A percentile compares a stretch with the other conserved stretches of the same genome.
phyloP scores from a whole-genome alignment of 192 early-diverging fungal genomes.

The Coemansia sp. region DNA sequence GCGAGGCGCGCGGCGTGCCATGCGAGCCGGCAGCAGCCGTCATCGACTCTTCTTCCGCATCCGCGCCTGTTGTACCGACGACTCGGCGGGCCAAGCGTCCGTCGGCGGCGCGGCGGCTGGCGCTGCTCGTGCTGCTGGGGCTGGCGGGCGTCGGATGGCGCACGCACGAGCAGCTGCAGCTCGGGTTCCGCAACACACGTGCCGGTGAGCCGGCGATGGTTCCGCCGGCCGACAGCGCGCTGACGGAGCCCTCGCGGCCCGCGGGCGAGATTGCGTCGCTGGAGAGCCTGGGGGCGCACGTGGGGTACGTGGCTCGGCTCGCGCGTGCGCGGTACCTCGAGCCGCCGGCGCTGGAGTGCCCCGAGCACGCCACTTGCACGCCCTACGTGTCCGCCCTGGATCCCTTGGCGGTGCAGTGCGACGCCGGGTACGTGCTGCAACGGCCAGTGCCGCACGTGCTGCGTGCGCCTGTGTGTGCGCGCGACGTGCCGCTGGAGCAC shows the following conservation, averaged over 20 bases:
- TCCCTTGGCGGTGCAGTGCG: conserved; percentile 35
- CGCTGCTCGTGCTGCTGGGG: conserved; percentile 11
- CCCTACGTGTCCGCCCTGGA: conserved; percentile 16
- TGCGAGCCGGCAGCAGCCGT: conserved; percentile 17
- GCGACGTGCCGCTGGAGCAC: conserved; percentile 37
- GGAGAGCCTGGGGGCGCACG: conserved; percentile 16
- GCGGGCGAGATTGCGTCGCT: conserved; percentile 8
- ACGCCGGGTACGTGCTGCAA: conserved; percentile 33
- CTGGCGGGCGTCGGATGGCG: conserved; percentile 21
- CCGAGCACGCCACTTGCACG: conserved; percentile 44
- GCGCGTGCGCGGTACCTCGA: conserved; percentile 20
- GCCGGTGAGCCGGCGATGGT: conserved; percentile 22
- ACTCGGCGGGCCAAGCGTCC: too few relatives aligned
- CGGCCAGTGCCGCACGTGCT: conserved; percentile 27
- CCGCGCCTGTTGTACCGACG: too few relatives aligned
- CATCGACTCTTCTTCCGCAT: too few relatives aligned
- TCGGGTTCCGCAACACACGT: conserved; percentile 41
- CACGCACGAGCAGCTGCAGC: conserved; percentile 34
- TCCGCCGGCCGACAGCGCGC: conserved; percentile 18
- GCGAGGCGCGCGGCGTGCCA: conserved; percentile 38
- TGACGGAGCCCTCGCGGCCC: conserved; percentile 7
- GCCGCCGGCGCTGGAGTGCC: conserved; percentile 38
- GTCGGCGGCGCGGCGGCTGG: conserved; percentile 15
- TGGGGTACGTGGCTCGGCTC: conserved; percentile 11
- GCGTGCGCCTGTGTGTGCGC: conserved; percentile 34